Evolutionary conservation across 202 grass and related monocot genomes (phyloP), one percentile per base, ranked within the genome.

Genomic region (Schoenoplectus triqueter): DNA sequence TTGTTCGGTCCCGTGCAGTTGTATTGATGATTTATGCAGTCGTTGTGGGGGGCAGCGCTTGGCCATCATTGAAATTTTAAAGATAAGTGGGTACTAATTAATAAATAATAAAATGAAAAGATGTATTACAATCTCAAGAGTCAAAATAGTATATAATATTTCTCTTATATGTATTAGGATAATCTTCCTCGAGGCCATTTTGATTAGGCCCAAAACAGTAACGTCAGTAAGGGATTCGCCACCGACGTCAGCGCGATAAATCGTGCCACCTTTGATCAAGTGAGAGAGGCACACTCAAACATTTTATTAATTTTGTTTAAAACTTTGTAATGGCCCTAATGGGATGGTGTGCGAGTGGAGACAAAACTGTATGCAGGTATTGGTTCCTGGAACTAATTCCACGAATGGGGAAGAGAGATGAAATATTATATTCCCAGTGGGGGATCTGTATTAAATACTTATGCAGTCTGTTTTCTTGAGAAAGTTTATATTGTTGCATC

Each of bases 291-390:
- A 22, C 4, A 3, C 46, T 51, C 6, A 47, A 40, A 77, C 2
- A 41, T 44, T 51, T 7, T 73, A 13, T 65, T 31, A 17, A 17
- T 60, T 42, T 81, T 47, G 1, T 71, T 41, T 71, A 9, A 44
- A 80, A 63, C n/a, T 80, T 74, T 64, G 21, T 62, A 50, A 31
- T 57, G 13, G 51, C 9, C 9, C 1, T 59, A 15, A 71, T 83
- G 21, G 49, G 50, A 51, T 19, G 66, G 63, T 52, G 49, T 70
- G 65, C 7, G 15, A 71, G 65, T 67, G 44, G 81, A 83, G 46
- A 71, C 65, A 65, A 82, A 52, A 70, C 64, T 78, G 54, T 60
- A 45, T 61, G 21, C 81, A 83, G 20, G 68, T 20, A 83, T 17
- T 70, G 64, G 65, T 57, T 70, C 81, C 21, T 67, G 3, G 48